Base-by-base conservation (phyloP, 1,139 yeast species). In the Kazachstania sp. region DNA sequence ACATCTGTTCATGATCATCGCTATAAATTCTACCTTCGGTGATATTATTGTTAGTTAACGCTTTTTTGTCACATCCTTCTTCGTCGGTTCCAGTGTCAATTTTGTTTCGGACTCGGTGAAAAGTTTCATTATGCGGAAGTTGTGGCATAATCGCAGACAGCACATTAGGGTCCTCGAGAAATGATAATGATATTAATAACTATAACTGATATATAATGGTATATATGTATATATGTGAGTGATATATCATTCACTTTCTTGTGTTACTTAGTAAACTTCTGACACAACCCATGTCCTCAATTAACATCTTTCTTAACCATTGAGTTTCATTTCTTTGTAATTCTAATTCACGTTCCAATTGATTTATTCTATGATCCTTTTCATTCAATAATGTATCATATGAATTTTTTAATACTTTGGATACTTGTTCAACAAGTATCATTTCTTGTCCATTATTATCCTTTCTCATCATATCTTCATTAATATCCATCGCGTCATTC, bases 211-310 rank as follows among this genome's bases (percentile, higher is more conserved):
- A n/a, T 23, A 7, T 23, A n/a, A n/a, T n/a, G n/a, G n/a, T n/a
- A n/a, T n/a, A n/a, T n/a, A n/a, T n/a, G n/a, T n/a, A n/a, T 23
- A 23, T 23, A 4, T 23, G 8, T 23, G 28, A 3, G 8, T 4
- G 2, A 23, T 23, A 23, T 23, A 23, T 23, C 28, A 7, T 37
- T 45, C 49, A 54, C 23, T 51, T 52, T 45, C 54, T 44, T 12
- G 58, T 49, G 39, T 59, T 61, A 23, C 55, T 56, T 13, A 62
- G 47, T 49, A 60, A 50, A 46, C 63, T 60, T 47, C 67, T 49
- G 5, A 64, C 57, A 50, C 63, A 60, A 4, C 66, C 66, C 63
- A 64, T 59, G 44, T 64, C 68, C 47, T 64, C 68, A 39, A 63
- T 59, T 29, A 64, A 48, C 61, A 64, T 57, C 46, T 63, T 64